Evolutionary conservation across 805 yeast species (phyloP), one percentile per base, ranked within the genome.

Genomic region (Lipomyces lipofer): DNA sequence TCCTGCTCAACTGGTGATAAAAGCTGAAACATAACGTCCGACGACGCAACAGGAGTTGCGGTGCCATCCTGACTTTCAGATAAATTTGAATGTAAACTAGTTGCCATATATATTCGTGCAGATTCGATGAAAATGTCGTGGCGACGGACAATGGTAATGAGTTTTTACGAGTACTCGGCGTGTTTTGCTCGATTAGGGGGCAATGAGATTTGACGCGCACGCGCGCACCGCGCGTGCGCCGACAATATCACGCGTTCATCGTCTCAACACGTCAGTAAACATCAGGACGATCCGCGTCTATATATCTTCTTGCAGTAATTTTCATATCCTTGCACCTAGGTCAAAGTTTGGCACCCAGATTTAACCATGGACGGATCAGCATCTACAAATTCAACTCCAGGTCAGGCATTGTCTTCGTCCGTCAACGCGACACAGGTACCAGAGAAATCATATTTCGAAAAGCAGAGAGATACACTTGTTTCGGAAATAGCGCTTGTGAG

Each of bases 391-490:
- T 29, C 49, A 8, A 45, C 22, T 30, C 22, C 49, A 12, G 49
- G 49, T 15, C 21, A 33, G 17, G 30, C 17, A 12, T 2, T 45
- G 28, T 45, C 49, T 13, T 17, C 38, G 12, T 45, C 38, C 17
- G n/a, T 25, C 12, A 21, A 30, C 25, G 40, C 21, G 13, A 47
- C 44, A 42, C 45, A 25, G 17, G 24, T 13, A 35, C 38, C 49
- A n/a, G 54, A 54, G 13, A 33, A 42, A 49, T 64, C 72, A 21
- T 76, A 77, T 53, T 83, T 83, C 61, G 86, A 81, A 57, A 78
- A 76, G 56, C 86, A 83, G 59, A 71, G 87, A 15, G 85, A 82
- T 56, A 66, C 74, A 19, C 72, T 83, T 36, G 71, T 83, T n/a
- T 76, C 80, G 40, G 85, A 83, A 56, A 81, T 83, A 43, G 69